Evolutionary conservation across 108 stramenopile species (phyloP), one percentile per base, ranked within the genome.

Genomic region (Nitzschia palea): DNA sequence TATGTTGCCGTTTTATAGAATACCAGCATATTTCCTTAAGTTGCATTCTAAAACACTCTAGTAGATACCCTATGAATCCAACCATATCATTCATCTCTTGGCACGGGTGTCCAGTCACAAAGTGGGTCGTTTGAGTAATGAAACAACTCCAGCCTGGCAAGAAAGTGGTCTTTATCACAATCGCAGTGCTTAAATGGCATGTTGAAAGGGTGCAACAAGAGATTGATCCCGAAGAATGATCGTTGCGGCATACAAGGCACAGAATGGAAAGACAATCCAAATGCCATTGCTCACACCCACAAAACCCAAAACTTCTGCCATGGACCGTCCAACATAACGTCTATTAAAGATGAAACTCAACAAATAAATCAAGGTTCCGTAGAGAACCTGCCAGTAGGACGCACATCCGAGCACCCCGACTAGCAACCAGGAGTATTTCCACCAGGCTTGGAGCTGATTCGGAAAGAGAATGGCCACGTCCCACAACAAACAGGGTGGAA

Each of bases 351-450:
- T 35, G 56, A 80, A 93, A 6, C 83, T 80, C 42, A 89, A 59
- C 6, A 89, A 58, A 54, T 93, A 93, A 34, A 93, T 85, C 9
- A 93, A 76, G 1, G 91, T 80, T 9, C 91, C 91, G 70, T 93
- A 93, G 48, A 84, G 53, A n/a, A 90, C 75, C 70, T 93, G 87
- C 87, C 86, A 89, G 55, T 88, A 89, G 55, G 70, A 81, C 25
- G 83, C 83, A 30, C 80, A 44, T 34, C 88, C 84, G 1, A 89
- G 62, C 48, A 78, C 78, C 14, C 88, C 91, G 29, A 89, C 81
- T 14, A 67, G 17, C 37, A 73, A 63, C 55, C 64, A 4, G 44
- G 63, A n/a, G 33, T 35, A 51, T 2, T 44, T 31, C 44, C 32
- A 55, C 5, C 29, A 42, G 12, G 75, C 62, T 50, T 80, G 73